These are phyloP conservation scores for Tulasnella sp. DNA, from an alignment of 768 basidiomycete genomes.

Conservation along the genomic window DNA sequence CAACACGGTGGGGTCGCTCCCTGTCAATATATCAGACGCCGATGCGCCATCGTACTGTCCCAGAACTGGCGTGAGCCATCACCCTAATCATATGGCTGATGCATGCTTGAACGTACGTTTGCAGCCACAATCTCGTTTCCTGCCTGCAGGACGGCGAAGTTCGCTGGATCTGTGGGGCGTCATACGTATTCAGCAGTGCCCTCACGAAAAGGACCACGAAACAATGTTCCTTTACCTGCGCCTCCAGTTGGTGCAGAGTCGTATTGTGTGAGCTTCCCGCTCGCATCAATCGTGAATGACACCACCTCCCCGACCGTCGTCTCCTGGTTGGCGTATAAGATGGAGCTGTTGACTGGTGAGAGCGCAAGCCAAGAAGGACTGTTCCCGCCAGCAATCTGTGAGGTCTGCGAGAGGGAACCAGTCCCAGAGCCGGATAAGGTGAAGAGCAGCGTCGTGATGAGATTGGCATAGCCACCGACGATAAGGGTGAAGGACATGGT, in stretches of 20 bases:
- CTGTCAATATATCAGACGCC: neutral
- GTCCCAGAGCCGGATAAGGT: conserved; percentile 2
- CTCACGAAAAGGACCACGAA: too few species aligned
- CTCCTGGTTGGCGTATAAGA: conserved; percentile 10
- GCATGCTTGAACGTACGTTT: conserved; percentile 9
- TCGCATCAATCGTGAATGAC: conserved; percentile 6
- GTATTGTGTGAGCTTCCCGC: neutral
- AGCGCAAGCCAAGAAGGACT: conserved; percentile 13
- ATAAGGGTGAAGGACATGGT: conserved; percentile 8
- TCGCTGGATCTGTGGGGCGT: neutral
- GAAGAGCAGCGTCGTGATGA: conserved; percentile 6
- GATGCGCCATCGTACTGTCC: neutral
- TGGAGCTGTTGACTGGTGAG: conserved; percentile 7
- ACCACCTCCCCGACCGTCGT: neutral
- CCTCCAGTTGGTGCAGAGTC: conserved; percentile 3
- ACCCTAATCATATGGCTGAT: neutral
- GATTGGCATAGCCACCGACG: neutral
- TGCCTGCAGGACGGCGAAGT: conserved; percentile 8
- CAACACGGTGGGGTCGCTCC: neutral
- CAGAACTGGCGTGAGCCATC: neutral
- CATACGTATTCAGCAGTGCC: too few species aligned
- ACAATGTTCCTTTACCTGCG: too few species aligned
- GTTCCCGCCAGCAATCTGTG: conserved; percentile 3
- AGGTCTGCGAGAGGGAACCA: conserved; percentile 2
- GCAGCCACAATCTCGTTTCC: conserved; percentile 15